Evolutionary conservation across 2,329 filamentous ascomycete species (phyloP).

Genomic region (Aspergillus flavus): DNA sequence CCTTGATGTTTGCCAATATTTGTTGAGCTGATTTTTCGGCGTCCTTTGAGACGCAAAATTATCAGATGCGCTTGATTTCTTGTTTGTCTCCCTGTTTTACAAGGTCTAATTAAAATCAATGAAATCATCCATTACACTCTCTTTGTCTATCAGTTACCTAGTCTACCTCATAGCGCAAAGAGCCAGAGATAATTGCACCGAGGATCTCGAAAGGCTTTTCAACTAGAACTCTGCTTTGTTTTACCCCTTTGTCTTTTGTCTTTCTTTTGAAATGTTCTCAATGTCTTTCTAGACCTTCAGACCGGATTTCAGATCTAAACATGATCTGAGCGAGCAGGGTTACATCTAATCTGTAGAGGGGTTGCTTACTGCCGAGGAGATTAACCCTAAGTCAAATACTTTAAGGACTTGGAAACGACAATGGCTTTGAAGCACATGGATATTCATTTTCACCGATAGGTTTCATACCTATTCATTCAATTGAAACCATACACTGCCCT

Average conservation of each 20-base stretch:
- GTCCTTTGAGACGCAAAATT: neutral
- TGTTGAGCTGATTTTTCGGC: neutral
- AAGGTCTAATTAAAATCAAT: neutral
- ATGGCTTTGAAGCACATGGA: neutral
- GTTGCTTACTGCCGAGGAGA: no score
- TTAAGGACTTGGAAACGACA: neutral
- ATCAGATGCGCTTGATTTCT: neutral
- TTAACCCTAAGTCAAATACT: neutral
- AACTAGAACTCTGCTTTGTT: neutral
- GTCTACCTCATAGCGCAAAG: no score
- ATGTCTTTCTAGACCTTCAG: neutral
- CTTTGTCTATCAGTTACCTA: neutral
- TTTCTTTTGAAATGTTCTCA: neutral
- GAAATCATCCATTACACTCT: neutral
- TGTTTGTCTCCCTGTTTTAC: neutral
- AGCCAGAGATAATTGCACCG: neutral
- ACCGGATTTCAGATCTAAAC: neutral
- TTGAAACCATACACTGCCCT: no score
- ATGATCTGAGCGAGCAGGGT: neutral
- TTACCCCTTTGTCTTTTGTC: neutral
- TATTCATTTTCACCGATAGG: neutral
- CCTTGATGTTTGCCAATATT: neutral
- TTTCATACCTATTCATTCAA: neutral
- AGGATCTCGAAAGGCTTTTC: neutral
- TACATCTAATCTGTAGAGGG: no score